These are phyloP conservation scores for Sonneratia caseolaris DNA, from an alignment of 345 rosid species.

Conservation along the genomic window DNA sequence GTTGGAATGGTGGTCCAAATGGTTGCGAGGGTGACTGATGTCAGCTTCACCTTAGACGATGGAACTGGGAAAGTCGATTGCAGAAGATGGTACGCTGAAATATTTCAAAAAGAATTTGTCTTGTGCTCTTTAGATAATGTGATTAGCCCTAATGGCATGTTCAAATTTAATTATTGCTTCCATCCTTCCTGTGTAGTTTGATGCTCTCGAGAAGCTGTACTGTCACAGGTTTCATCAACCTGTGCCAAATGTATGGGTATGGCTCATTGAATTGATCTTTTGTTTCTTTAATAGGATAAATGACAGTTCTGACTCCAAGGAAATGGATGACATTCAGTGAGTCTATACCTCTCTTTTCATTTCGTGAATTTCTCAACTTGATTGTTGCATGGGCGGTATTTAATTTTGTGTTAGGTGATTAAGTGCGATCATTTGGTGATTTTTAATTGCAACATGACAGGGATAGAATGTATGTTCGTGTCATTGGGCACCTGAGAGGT, in stretches of 20 bases:
- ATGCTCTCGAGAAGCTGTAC: background rate
- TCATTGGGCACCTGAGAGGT: conserved; percentile 68
- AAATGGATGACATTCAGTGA: conserved; percentile 62
- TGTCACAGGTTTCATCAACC: background rate
- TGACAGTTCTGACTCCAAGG: conserved; percentile 51
- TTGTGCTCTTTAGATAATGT: background rate
- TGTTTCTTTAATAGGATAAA: conserved; percentile 42
- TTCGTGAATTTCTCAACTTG: background rate
- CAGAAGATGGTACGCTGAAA: conserved; percentile 55
- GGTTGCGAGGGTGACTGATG: conserved; percentile 48
- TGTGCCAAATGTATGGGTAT: background rate
- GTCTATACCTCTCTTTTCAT: conserved; percentile 10
- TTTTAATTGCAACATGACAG: conserved; percentile 22
- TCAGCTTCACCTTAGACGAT: conserved; percentile 61
- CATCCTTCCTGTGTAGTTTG: background rate
- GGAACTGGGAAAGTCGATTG: conserved; percentile 79
- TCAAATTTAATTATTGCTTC: background rate
- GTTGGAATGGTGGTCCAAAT: conserved; percentile 67
- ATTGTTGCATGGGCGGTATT: background rate
- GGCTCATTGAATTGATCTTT: background rate
- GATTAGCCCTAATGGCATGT: background rate
- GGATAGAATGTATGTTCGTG: conserved; percentile 65
- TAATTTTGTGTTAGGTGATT: background rate
- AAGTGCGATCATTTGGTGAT: background rate
- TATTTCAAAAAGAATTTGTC: background rate